phyloP scores from a whole-genome alignment of 2,329 filamentous ascomycete genomes.

The Zymoseptoria ardabiliae region DNA sequence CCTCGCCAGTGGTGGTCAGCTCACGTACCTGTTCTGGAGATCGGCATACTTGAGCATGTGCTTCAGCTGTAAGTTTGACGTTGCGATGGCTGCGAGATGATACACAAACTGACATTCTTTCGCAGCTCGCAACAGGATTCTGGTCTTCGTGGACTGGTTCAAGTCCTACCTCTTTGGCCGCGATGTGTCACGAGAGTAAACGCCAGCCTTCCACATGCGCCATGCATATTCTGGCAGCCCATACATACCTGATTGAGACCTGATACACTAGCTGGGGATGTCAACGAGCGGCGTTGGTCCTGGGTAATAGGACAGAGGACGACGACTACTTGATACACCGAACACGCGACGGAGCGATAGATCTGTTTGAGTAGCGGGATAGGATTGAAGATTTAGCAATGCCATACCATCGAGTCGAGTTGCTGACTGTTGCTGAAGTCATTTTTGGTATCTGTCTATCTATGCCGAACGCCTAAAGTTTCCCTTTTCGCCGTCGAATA shows the following conservation, averaged over 20 bases:
- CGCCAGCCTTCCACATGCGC: neutral
- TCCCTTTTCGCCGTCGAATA: neutral
- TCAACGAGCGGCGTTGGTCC: too few species aligned
- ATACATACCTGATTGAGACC: neutral
- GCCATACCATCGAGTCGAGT: neutral
- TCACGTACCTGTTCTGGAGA: slow-evolving; percentile 98
- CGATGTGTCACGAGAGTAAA: slow-evolving; percentile 76
- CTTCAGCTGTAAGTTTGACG: slow-evolving; percentile 79
- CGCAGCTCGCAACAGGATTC: slow-evolving; percentile 80
- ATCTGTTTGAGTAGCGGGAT: neutral
- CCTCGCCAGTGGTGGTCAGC: slow-evolving; percentile 74
- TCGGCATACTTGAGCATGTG: slow-evolving; percentile 99
- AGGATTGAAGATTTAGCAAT: neutral
- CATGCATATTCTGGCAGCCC: neutral
- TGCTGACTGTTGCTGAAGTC: neutral
- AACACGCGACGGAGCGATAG: neutral
- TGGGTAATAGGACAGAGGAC: too few species aligned
- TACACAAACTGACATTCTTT: slow-evolving; percentile 13
- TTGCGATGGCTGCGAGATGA: neutral
- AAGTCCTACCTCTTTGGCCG: slow-evolving; percentile 96
- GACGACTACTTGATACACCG: neutral
- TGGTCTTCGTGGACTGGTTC: slow-evolving; percentile 90
- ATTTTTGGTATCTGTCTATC: neutral
- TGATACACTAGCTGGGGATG: neutral
- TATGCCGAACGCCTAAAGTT: neutral